phyloP scores from a whole-genome alignment of 2,329 filamentous ascomycete species.

The Didymosphaeria variabile region DNA sequence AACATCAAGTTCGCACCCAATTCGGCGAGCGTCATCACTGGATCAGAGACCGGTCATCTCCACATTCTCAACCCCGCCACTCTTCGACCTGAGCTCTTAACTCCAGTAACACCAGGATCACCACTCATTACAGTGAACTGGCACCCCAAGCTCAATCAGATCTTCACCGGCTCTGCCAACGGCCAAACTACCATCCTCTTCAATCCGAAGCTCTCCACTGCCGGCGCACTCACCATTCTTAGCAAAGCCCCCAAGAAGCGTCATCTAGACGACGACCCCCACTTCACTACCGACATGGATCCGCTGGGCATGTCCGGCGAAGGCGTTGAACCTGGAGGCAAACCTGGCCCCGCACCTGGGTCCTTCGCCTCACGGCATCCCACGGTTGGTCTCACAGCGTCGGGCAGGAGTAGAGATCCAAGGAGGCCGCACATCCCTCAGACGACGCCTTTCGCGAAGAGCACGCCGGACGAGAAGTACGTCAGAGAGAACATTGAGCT shows the following conservation, averaged over 20 bases:
- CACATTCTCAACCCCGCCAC: slow-evolving; percentile 96
- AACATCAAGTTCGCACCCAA: slow-evolving; percentile 92
- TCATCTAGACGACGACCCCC: slow-evolving; percentile 92
- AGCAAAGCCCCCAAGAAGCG: slow-evolving; percentile 92
- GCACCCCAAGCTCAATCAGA: slow-evolving; percentile 96
- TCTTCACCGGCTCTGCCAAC: slow-evolving; percentile 92
- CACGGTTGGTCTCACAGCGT: slow-evolving; percentile 77
- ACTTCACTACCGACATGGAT: slow-evolving; percentile 77
- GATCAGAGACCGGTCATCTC: slow-evolving; percentile 83
- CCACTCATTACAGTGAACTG: slow-evolving; percentile 86
- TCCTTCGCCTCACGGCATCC: slow-evolving; percentile 69
- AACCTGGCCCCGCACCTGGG: slow-evolving; percentile 53
- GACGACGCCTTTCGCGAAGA: slow-evolving; percentile 89
- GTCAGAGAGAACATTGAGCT: slow-evolving; percentile 89
- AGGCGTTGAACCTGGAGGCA: slow-evolving; percentile 70
- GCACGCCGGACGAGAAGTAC: slow-evolving; percentile 87
- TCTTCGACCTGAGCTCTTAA: slow-evolving; percentile 82
- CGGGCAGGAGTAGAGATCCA: slow-evolving; percentile 80
- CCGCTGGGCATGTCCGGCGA: slow-evolving; percentile 84
- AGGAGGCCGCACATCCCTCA: slow-evolving; percentile 84
- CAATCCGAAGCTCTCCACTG: slow-evolving; percentile 81
- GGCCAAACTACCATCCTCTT: slow-evolving; percentile 90
- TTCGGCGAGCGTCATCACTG: slow-evolving; percentile 85
- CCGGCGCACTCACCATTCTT: slow-evolving; percentile 88
- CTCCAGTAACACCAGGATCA: slow-evolving; percentile 85